phyloP scores from a whole-genome alignment of 192 early-diverging fungal species.

The Coemansia guatemalensis region DNA sequence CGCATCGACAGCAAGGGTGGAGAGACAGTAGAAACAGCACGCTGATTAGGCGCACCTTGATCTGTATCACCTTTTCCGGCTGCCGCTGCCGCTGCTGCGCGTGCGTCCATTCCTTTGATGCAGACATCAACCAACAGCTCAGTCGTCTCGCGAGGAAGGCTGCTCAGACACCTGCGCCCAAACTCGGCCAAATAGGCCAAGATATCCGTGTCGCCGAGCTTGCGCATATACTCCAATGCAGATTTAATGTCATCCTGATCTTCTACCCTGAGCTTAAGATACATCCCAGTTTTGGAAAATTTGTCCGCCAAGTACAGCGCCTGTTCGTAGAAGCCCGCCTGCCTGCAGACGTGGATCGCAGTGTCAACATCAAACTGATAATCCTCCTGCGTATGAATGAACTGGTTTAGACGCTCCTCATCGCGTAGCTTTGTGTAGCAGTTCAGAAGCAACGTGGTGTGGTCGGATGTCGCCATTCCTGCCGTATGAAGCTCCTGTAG shows the following conservation, averaged over 20 bases:
- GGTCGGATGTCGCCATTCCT: constrained; percentile 86
- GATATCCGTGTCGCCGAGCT: constrained; percentile 34
- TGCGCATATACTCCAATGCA: constrained; percentile 75
- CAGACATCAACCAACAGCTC: constrained; percentile 49
- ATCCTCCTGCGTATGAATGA: constrained; percentile 78
- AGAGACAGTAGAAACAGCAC: not conserved
- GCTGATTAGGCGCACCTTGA: not conserved
- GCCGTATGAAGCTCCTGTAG: constrained; percentile 87
- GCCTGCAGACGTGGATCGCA: constrained; percentile 89
- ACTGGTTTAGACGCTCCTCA: constrained; percentile 78
- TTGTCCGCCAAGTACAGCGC: constrained; percentile 88
- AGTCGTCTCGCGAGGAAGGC: constrained; percentile 42
- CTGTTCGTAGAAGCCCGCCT: constrained; percentile 86
- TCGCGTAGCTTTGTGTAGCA: constrained; percentile 97
- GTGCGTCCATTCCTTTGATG: constrained; percentile 41
- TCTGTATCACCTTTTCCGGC: not conserved
- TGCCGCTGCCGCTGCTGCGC: constrained; percentile 5
- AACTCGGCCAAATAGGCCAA: constrained; percentile 43
- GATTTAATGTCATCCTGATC: constrained; percentile 79
- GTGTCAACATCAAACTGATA: constrained; percentile 92
- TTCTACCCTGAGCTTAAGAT: constrained; percentile 87
- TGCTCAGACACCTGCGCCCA: constrained; percentile 44
- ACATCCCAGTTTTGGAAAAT: constrained; percentile 79
- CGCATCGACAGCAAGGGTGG: constrained; percentile 44
- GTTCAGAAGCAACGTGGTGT: constrained; percentile 94